These are phyloP conservation scores for Rhododendron henanense DNA, from an alignment of 148 eudicot genomes.

Conservation along the genomic window DNA sequence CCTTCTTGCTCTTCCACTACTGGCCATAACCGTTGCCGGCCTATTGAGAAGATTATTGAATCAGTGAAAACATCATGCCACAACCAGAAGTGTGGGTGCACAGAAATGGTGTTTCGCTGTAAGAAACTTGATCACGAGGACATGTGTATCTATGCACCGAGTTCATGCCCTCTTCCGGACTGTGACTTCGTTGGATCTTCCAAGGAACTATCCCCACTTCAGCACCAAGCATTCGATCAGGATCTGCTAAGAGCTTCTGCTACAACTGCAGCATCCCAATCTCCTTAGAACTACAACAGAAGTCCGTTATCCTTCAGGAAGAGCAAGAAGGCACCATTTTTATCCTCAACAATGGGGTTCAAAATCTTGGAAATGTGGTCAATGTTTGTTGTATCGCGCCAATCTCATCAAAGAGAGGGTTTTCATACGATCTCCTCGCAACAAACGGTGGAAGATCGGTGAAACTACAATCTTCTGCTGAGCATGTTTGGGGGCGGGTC, in stretches of 20 bases:
- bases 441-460: slow-evolving; percentile 22
- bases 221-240: slow-evolving; percentile 20
- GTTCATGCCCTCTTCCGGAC: slow-evolving; percentile 50
- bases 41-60: no score
- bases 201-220: slow-evolving; percentile 34
- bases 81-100: slow-evolving; percentile 40
- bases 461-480: slow-evolving; percentile 10
- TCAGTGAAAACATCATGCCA: no score
- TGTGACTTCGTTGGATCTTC: slow-evolving; percentile 44
- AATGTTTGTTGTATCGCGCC: slow-evolving; percentile 29
- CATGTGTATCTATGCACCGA: slow-evolving; percentile 37
- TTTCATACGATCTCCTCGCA: slow-evolving; percentile 31
- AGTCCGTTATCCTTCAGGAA: slow-evolving; percentile 39
- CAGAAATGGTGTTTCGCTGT: slow-evolving; percentile 33
- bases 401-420: slow-evolving; percentile 17
- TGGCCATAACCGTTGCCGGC: no score
- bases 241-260: slow-evolving; percentile 27
- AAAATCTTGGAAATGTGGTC: slow-evolving; percentile 20
- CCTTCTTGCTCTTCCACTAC: no score
- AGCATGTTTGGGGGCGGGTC: not conserved
- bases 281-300: slow-evolving; percentile 18
- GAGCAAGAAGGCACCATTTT: slow-evolving; percentile 28
- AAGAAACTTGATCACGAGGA: slow-evolving; percentile 48
- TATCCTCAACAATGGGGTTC: slow-evolving; percentile 26
- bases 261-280: slow-evolving; percentile 27